Evolutionary conservation across 306 rosid genomes (phyloP).

Genomic region (Corylus avellana): DNA sequence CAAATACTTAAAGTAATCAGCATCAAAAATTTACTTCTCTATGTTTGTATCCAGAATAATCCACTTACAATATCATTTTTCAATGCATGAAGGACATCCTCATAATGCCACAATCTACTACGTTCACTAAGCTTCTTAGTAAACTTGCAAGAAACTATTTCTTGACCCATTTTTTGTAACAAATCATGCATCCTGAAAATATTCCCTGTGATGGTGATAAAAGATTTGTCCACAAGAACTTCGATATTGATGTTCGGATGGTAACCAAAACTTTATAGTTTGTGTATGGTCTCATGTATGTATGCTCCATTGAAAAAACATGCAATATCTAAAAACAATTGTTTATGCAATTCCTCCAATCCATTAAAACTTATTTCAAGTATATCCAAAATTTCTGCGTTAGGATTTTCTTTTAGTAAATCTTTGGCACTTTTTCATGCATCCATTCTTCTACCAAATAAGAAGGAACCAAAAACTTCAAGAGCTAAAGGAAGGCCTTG

Average conservation of each 20-base stretch:
- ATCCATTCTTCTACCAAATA: background rate
- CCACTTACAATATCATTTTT: conserved; percentile 3
- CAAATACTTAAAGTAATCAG: too few species aligned
- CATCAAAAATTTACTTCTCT: too few species aligned
- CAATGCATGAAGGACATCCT: conserved; percentile 17
- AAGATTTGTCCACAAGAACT: conserved; percentile 24
- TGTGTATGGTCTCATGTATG: conserved; percentile 10
- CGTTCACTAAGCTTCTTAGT: background rate
- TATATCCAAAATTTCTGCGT: background rate
- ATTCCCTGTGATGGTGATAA: background rate
- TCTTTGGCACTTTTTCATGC: conserved; percentile 19
- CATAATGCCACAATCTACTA: conserved; percentile 16
- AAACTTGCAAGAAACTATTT: conserved; percentile 8
- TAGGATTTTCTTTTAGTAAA: conserved; percentile 1
- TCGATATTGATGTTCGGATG: conserved; percentile 7
- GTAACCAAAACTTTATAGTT: conserved; percentile 13
- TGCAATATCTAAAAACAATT: conserved; percentile 27
- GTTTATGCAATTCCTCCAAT: conserved; percentile 15
- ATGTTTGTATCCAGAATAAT: too few species aligned
- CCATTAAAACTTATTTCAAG: conserved; percentile 28
- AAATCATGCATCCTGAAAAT: conserved; percentile 26
- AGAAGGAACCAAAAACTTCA: too few species aligned
- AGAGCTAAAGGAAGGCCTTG: too few species aligned
- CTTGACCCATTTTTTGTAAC: conserved; percentile 26
- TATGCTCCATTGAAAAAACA: conserved; percentile 30